These are phyloP conservation scores for Metschnikowia colocasiae DNA, from an alignment of 805 yeast species.

Conservation along the genomic window DNA sequence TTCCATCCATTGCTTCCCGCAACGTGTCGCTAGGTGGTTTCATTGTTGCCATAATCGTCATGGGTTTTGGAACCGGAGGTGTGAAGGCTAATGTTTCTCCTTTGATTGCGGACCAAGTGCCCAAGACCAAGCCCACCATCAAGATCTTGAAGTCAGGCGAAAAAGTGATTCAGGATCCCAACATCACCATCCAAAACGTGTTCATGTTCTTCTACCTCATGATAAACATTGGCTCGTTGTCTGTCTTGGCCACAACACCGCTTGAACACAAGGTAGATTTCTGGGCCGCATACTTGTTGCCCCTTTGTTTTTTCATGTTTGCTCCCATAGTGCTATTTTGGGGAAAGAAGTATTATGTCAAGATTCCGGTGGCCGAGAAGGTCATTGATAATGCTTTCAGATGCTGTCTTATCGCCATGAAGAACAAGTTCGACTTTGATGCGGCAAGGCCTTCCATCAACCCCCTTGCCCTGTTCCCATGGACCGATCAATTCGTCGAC, in stretches of 20 bases:
- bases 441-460: slow-evolving; percentile 15
- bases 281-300: slow-evolving; percentile 17
- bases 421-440: slow-evolving; percentile 10
- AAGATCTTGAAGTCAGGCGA: slow-evolving; percentile 29
- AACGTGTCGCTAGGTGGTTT: slow-evolving; percentile 62
- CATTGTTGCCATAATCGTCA: slow-evolving; percentile 48
- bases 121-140: slow-evolving; percentile 35
- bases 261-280: slow-evolving; percentile 13
- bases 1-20: slow-evolving; percentile 50
- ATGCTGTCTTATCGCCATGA: slow-evolving; percentile 9
- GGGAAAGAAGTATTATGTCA: slow-evolving; percentile 11
- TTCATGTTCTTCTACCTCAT: slow-evolving; percentile 16
- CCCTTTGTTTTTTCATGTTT: slow-evolving; percentile 12
- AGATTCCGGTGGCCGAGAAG: slow-evolving; percentile 13
- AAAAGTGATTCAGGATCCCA: slow-evolving; percentile 14
- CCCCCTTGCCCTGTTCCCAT: slow-evolving; percentile 12
- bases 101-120: slow-evolving; percentile 56
- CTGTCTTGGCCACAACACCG: slow-evolving; percentile 13
- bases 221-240: slow-evolving; percentile 17
- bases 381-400: slow-evolving; percentile 12
- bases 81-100: slow-evolving; percentile 75
- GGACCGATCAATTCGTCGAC: slow-evolving; percentile 15
- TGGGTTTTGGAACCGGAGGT: slow-evolving; percentile 79
- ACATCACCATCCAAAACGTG: slow-evolving; percentile 15
- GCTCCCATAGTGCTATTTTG: slow-evolving; percentile 11